Percentiles rank a stretch among this genome's conserved stretches.
These are phyloP conservation scores for Pontederia paniculata DNA, from an alignment of 176 grass and related monocot species.

Conservation along the genomic window DNA sequence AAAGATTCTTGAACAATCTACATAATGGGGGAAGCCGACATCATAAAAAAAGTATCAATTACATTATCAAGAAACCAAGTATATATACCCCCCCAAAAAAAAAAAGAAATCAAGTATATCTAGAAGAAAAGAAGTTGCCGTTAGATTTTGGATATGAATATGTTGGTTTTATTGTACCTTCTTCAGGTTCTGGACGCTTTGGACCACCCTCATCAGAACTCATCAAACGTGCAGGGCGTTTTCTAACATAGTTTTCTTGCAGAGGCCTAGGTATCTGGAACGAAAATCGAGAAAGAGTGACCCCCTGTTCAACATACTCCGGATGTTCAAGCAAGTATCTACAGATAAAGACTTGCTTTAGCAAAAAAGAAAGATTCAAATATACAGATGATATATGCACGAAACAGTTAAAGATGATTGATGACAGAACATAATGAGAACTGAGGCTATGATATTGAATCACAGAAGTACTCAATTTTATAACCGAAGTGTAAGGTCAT, in stretches of 20 bases:
- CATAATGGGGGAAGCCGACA: not conserved
- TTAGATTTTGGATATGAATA: not conserved
- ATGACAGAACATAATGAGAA: too few relatives aligned
- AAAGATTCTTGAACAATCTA: not conserved
- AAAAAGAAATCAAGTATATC: not conserved
- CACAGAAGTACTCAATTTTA: too few relatives aligned
- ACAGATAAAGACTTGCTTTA: slow-evolving; percentile 14
- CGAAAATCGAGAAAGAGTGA: slow-evolving; percentile 46
- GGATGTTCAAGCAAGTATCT: slow-evolving; percentile 56
- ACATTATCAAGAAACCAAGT: not conserved
- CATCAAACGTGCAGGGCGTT: slow-evolving; percentile 17
- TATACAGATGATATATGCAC: too few relatives aligned
- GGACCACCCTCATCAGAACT: slow-evolving; percentile 9
- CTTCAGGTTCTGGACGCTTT: slow-evolving; percentile 19
- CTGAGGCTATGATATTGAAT: too few relatives aligned
- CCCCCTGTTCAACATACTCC: slow-evolving; percentile 29
- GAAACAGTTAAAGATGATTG: too few relatives aligned
- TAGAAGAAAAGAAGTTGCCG: not conserved
- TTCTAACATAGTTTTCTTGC: slow-evolving; percentile 27
- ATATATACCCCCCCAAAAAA: not conserved
- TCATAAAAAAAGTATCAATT: not conserved
- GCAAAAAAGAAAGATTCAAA: not conserved
- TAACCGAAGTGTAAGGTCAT: too few relatives aligned
- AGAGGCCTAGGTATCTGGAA: slow-evolving; percentile 39
- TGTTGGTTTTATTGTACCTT: slow-evolving; percentile 26